These are phyloP conservation scores for Euryodendron excelsum DNA, from an alignment of 148 eudicot genomes.

Conservation along the genomic window DNA sequence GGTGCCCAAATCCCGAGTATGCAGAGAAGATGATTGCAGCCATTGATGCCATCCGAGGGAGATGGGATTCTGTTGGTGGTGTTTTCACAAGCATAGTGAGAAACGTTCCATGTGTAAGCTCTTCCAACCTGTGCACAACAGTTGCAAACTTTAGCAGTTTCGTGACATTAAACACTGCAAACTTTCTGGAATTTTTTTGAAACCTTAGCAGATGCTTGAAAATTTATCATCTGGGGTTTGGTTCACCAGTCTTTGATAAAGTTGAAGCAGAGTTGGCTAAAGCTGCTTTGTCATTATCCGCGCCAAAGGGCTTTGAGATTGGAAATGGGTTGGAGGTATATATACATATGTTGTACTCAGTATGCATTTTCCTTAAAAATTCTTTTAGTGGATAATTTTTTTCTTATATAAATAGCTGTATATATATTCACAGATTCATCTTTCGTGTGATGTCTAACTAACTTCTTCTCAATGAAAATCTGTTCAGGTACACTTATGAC, in stretches of 20 bases:
- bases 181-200: background rate
- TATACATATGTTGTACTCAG: background rate
- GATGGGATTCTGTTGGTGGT: conserved; percentile 96
- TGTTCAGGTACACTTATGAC: conserved; percentile 78
- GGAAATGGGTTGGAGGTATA: conserved; percentile 86
- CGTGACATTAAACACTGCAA: background rate
- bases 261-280: conserved; percentile 96
- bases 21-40: conserved; percentile 96
- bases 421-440: no score
- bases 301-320: conserved; percentile 91
- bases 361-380: no score
- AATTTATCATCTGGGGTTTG: conserved; percentile 62
- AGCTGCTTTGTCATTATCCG: conserved; percentile 82
- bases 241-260: conserved; percentile 98
- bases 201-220: background rate
- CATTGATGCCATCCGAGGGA: conserved; percentile 80
- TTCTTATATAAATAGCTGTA: no score
- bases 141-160: no score
- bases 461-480: background rate
- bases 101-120: conserved; percentile 83
- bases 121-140: background rate
- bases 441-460: background rate
- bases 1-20: conserved; percentile 90
- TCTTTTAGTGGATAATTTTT: no score
- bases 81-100: conserved; percentile 87